Percentiles rank a stretch among this genome's conserved stretches.
phyloP scores from a whole-genome alignment of 1,284 basidiomycete species.

The Cystobasidium slooffiae region DNA sequence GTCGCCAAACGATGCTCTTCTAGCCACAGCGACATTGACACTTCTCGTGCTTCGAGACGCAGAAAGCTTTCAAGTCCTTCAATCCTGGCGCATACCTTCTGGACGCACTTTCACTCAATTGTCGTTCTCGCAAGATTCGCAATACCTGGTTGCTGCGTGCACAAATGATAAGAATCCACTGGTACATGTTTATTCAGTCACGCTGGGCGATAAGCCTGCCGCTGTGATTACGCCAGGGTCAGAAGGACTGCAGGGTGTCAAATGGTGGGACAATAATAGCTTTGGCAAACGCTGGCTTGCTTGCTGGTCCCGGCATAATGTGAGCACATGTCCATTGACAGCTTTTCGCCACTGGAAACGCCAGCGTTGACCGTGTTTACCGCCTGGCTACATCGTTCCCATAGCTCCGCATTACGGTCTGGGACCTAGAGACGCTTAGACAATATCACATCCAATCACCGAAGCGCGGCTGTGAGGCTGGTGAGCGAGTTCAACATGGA shows the following conservation, averaged over 20 bases:
- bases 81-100: conserved; percentile 24
- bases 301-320: conserved; percentile 33
- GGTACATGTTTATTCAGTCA: conserved; percentile 28
- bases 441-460: conserved; percentile 47
- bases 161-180: conserved; percentile 12
- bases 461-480: conserved; percentile 40
- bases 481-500: conserved; percentile 8
- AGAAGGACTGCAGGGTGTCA: conserved; percentile 39
- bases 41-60: conserved; percentile 39
- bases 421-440: conserved; percentile 32
- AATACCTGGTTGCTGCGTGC: conserved; percentile 28
- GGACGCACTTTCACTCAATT: conserved; percentile 16
- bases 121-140: conserved; percentile 24
- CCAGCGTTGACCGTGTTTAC: conserved; percentile 15
- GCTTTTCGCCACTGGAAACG: background rate
- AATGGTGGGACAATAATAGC: conserved; percentile 21
- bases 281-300: conserved; percentile 25
- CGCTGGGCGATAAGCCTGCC: conserved; percentile 12
- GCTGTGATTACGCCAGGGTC: conserved; percentile 26
- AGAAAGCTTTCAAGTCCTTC: conserved; percentile 37
- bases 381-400: too few species aligned
- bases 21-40: conserved; percentile 10
- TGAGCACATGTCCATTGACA: background rate
- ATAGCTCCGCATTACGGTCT: conserved; percentile 49
- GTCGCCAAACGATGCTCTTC: conserved; percentile 16